Evolutionary conservation across 1,139 yeast genomes (phyloP).

Genomic region (Debaryomyces robertsiae): DNA sequence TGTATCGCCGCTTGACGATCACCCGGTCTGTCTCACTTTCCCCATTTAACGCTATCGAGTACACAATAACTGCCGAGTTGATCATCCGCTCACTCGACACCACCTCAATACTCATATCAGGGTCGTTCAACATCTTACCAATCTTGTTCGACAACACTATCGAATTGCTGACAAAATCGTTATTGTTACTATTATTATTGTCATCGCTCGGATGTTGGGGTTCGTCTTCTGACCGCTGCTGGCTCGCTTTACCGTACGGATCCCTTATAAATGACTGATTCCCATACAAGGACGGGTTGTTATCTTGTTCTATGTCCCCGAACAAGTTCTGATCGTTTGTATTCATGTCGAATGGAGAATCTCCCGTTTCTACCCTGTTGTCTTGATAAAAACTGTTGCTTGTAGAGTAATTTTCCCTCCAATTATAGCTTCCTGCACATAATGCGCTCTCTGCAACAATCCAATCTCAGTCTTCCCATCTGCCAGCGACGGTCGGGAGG

Average conservation of each 20-base stretch:
- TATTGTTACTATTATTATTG: slow-evolving; percentile 11
- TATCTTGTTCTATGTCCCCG: slow-evolving; percentile 51
- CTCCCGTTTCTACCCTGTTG: slow-evolving; percentile 12
- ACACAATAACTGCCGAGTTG: slow-evolving; percentile 45
- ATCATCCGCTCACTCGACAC: slow-evolving; percentile 40
- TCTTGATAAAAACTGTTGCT: slow-evolving; percentile 2
- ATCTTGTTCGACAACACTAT: slow-evolving; percentile 44
- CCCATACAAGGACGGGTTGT: slow-evolving; percentile 50
- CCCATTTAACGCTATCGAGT: slow-evolving; percentile 35
- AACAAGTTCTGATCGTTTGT: slow-evolving; percentile 22
- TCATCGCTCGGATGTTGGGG: slow-evolving; percentile 5
- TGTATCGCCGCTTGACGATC: slow-evolving; percentile 52
- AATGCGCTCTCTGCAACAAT: not conserved
- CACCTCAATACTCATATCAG: slow-evolving; percentile 33
- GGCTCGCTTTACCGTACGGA: slow-evolving; percentile 26
- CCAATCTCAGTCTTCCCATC: no score
- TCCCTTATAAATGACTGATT: slow-evolving; percentile 31
- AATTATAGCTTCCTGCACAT: not conserved
- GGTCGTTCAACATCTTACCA: slow-evolving; percentile 30
- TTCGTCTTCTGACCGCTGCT: slow-evolving; percentile 9
- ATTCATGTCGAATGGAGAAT: slow-evolving; percentile 15
- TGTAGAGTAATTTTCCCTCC: no score
- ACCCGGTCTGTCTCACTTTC: slow-evolving; percentile 18
- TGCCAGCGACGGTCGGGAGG: no score
- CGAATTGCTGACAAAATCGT: slow-evolving; percentile 35